Conservation (phyloP, 345 rosid genomes). For the Excoecaria agallocha region DNA sequence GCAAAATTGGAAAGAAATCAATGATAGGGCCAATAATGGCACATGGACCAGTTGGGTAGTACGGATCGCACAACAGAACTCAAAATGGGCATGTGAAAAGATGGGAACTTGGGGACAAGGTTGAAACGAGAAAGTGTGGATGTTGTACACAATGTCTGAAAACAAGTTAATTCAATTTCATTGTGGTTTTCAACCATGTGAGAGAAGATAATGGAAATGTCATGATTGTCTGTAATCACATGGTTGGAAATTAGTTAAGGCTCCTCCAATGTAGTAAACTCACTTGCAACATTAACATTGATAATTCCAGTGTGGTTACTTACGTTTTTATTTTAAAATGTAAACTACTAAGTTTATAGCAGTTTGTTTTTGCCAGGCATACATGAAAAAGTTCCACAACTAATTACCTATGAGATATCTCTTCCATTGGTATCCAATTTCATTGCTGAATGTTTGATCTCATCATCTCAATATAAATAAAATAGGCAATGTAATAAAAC, state of each 20-base stretch:
- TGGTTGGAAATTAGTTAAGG: neutral
- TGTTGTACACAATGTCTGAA: neutral
- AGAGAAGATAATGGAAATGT: neutral
- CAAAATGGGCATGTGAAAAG: conserved; percentile 9
- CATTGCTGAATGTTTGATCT: too few relatives aligned
- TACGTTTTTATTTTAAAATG: too few relatives aligned
- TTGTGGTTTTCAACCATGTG: conserved; percentile 11
- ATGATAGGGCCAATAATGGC: conserved; percentile 23
- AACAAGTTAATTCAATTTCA: neutral
- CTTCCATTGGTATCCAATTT: too few relatives aligned
- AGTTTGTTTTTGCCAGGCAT: too few relatives aligned
- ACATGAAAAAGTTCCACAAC: too few relatives aligned
- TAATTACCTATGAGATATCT: too few relatives aligned
- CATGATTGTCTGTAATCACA: conserved; percentile 14
- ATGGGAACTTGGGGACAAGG: neutral
- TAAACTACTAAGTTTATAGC: too few relatives aligned
- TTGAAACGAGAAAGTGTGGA: neutral
- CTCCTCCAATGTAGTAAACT: neutral
- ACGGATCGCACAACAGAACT: neutral
- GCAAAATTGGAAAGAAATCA: neutral
- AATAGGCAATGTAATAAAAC: too few relatives aligned
- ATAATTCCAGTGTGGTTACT: too few relatives aligned
- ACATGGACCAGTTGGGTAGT: conserved; percentile 28
- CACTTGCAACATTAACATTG: too few relatives aligned
- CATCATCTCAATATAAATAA: too few relatives aligned